phyloP scores from a whole-genome alignment of 1,139 yeast species.

The Ogataea hybrid region DNA sequence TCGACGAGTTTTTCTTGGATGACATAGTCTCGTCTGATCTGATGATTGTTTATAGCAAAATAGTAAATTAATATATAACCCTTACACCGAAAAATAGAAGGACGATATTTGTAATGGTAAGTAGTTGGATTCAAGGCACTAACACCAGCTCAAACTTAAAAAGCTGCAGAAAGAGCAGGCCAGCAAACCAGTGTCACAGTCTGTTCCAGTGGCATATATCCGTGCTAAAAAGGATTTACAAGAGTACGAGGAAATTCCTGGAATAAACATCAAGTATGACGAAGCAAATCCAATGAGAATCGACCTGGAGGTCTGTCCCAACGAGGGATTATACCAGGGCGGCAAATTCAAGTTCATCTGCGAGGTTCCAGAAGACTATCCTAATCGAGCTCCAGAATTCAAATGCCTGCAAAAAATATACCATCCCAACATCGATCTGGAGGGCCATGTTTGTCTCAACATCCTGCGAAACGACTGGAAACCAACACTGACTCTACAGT shows the following conservation, averaged over 20 bases:
- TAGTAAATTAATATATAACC: neutral
- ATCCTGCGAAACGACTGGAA: constrained; percentile 95
- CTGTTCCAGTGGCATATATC: constrained; percentile 28
- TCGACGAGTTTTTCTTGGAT: constrained; percentile 11
- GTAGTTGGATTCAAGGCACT: neutral
- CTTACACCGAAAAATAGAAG: neutral
- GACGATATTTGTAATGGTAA: constrained; percentile 7
- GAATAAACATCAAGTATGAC: constrained; percentile 43
- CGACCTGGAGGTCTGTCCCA: constrained; percentile 61
- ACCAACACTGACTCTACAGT: constrained; percentile 81
- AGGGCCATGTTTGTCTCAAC: constrained; percentile 90
- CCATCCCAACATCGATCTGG: constrained; percentile 90
- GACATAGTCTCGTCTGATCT: constrained; percentile 10
- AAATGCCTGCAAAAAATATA: constrained; percentile 69
- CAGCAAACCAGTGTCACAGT: constrained; percentile 13
- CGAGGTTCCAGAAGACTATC: constrained; percentile 67
- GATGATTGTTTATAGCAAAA: constrained; percentile 3
- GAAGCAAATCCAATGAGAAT: constrained; percentile 49
- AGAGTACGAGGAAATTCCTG: constrained; percentile 35
- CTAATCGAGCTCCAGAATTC: constrained; percentile 91
- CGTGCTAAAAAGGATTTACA: constrained; percentile 32
- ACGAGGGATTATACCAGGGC: constrained; percentile 71
- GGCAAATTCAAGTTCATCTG: constrained; percentile 72
- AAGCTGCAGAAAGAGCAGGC: constrained; percentile 30
- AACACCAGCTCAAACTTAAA: constrained; percentile 26